phyloP scores from a whole-genome alignment of 1,284 basidiomycete genomes.

The Entoloma clypeatum region DNA sequence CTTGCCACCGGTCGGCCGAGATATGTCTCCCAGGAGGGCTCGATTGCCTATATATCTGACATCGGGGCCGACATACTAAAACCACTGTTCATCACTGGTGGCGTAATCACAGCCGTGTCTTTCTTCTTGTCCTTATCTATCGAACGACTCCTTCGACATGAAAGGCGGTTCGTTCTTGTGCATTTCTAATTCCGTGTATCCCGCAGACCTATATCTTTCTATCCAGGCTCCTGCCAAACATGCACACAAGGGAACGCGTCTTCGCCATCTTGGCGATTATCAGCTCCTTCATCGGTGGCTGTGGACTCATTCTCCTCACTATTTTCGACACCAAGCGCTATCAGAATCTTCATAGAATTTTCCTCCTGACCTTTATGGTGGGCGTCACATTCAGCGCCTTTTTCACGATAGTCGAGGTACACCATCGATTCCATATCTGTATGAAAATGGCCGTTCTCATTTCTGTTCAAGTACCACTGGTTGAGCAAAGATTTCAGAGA shows the following conservation, averaged over 20 bases:
- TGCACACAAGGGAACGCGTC: slow-evolving; percentile 52
- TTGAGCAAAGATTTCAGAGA: slow-evolving; percentile 53
- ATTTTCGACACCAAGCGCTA: slow-evolving; percentile 62
- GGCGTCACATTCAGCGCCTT: slow-evolving; percentile 65
- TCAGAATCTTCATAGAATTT: slow-evolving; percentile 47
- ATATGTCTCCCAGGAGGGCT: slow-evolving; percentile 43
- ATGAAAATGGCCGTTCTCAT: too few species aligned
- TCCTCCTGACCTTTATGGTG: slow-evolving; percentile 61
- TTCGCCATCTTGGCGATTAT: slow-evolving; percentile 54
- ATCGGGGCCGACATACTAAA: slow-evolving; percentile 67
- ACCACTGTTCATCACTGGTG: slow-evolving; percentile 65
- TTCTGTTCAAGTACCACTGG: slow-evolving; percentile 60
- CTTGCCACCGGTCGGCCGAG: slow-evolving; percentile 35
- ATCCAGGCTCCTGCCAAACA: slow-evolving; percentile 51
- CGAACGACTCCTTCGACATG: slow-evolving; percentile 61
- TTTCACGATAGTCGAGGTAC: slow-evolving; percentile 67
- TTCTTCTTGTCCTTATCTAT: slow-evolving; percentile 58
- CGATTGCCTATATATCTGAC: slow-evolving; percentile 71
- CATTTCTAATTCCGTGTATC: not conserved
- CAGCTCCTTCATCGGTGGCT: slow-evolving; percentile 56
- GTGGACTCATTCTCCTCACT: slow-evolving; percentile 55
- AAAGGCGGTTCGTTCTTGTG: slow-evolving; percentile 43
- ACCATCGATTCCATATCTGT: slow-evolving; percentile 16
- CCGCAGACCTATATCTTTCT: slow-evolving; percentile 5
- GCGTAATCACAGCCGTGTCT: slow-evolving; percentile 53